Percentiles rank a stretch among this genome's conserved stretches.
phyloP scores from a whole-genome alignment of 75 land plant genomes.

The Pinus albicaulis region DNA sequence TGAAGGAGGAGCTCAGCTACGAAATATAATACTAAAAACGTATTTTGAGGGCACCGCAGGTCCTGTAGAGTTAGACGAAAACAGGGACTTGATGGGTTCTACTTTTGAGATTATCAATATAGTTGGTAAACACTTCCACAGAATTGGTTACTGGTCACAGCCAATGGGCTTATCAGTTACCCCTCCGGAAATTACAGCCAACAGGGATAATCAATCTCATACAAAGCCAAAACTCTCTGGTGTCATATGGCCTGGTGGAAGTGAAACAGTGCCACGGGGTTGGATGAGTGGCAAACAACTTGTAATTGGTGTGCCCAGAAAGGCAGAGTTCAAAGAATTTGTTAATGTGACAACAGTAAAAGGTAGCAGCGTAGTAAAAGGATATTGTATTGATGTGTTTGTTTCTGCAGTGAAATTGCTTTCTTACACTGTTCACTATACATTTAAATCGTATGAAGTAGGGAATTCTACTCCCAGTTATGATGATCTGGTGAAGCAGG shows the following conservation, averaged over 20 bases:
- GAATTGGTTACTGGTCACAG: constrained; percentile 36
- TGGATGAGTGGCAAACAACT: constrained; percentile 66
- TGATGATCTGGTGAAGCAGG: constrained; percentile 37
- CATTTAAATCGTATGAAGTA: constrained; percentile 38
- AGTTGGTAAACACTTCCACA: constrained; percentile 3
- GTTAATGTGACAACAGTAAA: constrained; percentile 15
- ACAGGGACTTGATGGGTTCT: constrained; percentile 10
- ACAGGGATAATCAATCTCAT: constrained; percentile 24
- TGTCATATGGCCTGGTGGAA: constrained; percentile 45
- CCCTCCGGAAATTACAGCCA: constrained; percentile 21
- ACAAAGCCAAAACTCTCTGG: constrained; percentile 11
- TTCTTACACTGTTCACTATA: constrained; percentile 43
- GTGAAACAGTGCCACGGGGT: constrained; percentile 41
- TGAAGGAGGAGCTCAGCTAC: constrained; percentile 6
- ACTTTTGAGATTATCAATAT: constrained; percentile 23
- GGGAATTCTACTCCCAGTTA: constrained; percentile 54
- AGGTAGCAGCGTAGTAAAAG: constrained; percentile 14
- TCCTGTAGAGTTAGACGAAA: neutral
- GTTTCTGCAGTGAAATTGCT: constrained; percentile 33
- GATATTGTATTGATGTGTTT: constrained; percentile 74
- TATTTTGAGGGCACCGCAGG: constrained; percentile 13
- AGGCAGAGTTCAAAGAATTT: constrained; percentile 49
- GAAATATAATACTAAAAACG: constrained; percentile 2
- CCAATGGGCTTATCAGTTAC: constrained; percentile 13
- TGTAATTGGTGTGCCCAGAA: constrained; percentile 57